Base-by-base conservation (phyloP, 306 rosid genomes). In the Cercis canadensis region DNA sequence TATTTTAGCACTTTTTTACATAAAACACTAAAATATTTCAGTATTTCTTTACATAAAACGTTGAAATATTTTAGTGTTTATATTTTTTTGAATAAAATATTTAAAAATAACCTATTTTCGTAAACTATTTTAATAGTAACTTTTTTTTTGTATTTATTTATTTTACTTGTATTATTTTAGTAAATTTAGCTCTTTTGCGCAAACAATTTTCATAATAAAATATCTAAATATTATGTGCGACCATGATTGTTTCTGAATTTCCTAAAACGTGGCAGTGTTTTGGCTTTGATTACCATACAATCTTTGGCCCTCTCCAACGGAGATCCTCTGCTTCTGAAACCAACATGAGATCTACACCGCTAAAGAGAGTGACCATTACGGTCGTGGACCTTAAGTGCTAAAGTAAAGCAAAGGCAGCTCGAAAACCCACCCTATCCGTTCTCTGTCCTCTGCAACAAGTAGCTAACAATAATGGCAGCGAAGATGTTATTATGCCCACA, bases 401-500 rank as follows among this genome's bases (percentile, higher is more conserved):
- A 24, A 24, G 29, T 24, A 24, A 24, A 24, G 29, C 29, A 24
- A 54, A 10, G 51, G 12, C 73, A 46, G 3, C 41, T 62, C 8
- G 8, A 14, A 13, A 40, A 70, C 2, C 53, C 61, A 34, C 53
- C 53, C 32, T 61, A 57, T 73, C 86, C 55, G 0, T 57, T 69
- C 16, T 29, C 21, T 41, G 51, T 43, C 7, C 49, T 10, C n/a
- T 10, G 4, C n/a, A 1, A 2, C 13, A 10, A 43, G 0, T 4
- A 11, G 11, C 10, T 14, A 65, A 37, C 7, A 46, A 54, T 15
- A 58, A 78, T 82, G 81, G 81, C 69, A 63, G 56, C 80, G 3
- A 78, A 70, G 62, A 57, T 62, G 77, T 47, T 82, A 57, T 24
- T 66, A 39, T 43, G 75, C n/a, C 60, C 83, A 44, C 58, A 31